Conservation (phyloP, 345 rosid species). For the Salix caprea region DNA sequence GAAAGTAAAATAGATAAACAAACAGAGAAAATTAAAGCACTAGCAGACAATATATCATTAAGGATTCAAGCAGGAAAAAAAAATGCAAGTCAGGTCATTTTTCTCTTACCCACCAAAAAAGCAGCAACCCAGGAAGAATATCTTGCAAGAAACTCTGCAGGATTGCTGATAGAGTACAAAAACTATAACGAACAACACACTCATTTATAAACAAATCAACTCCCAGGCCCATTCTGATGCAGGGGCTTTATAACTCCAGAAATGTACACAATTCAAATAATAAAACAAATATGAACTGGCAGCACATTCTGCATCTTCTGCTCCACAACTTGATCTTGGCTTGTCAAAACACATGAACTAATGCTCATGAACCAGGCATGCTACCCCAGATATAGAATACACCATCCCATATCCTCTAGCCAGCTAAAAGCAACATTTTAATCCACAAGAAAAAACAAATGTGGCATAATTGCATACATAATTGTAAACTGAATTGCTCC, state of each 20-base stretch:
- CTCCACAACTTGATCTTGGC: slow-evolving; percentile 33
- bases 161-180: slow-evolving; percentile 60
- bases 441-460: neutral
- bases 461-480: neutral
- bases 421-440: slow-evolving; percentile 19
- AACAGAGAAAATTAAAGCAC: neutral
- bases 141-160: slow-evolving; percentile 70
- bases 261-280: slow-evolving; percentile 27
- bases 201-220: slow-evolving; percentile 54
- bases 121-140: slow-evolving; percentile 55
- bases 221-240: slow-evolving; percentile 59
- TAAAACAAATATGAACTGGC: slow-evolving; percentile 30
- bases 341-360: slow-evolving; percentile 24
- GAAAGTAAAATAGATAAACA: slow-evolving; percentile 14
- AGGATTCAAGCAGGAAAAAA: slow-evolving; percentile 17
- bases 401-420: slow-evolving; percentile 26
- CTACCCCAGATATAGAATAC: slow-evolving; percentile 9
- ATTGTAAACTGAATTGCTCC: neutral
- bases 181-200: slow-evolving; percentile 51
- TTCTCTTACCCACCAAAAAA: slow-evolving; percentile 69
- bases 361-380: slow-evolving; percentile 33
- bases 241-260: slow-evolving; percentile 46
- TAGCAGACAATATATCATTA: slow-evolving; percentile 2
- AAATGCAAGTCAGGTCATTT: slow-evolving; percentile 29
- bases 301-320: slow-evolving; percentile 21